Conservation (phyloP, 1,139 yeast species). For the Debaryomyces robertsiae region DNA sequence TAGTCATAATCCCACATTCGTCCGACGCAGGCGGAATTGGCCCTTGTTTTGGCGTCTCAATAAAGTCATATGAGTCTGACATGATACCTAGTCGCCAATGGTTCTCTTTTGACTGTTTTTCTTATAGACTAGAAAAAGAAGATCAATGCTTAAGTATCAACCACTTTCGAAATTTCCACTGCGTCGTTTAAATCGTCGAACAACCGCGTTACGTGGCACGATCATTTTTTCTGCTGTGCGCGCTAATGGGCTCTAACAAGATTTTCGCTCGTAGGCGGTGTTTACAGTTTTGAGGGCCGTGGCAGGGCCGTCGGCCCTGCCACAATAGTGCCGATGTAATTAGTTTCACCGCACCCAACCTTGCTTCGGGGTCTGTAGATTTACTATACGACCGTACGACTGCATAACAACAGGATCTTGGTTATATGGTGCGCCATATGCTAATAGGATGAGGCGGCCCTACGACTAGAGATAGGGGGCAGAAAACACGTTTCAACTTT, state of each 20-base stretch:
- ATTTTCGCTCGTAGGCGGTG: no score
- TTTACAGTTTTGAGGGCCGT: no score
- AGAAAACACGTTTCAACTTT: no score
- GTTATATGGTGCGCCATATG: no score
- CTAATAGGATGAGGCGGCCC: no score
- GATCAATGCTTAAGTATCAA: not conserved
- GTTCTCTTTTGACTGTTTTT: not conserved
- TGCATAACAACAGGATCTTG: no score
- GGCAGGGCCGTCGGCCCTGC: no score
- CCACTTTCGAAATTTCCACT: not conserved
- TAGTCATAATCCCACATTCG: constrained; percentile 62
- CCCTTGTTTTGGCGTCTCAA: constrained; percentile 60
- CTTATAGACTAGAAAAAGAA: not conserved
- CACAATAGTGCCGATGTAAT: no score
- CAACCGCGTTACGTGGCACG: constrained; percentile 6
- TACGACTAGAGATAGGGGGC: no score
- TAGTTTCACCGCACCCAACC: no score
- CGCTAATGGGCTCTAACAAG: not conserved
- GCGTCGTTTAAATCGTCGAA: constrained; percentile 5
- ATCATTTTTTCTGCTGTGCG: constrained; percentile 6
- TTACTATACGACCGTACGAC: no score
- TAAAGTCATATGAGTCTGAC: constrained; percentile 52
- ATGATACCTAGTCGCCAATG: constrained; percentile 18
- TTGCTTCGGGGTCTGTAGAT: no score
- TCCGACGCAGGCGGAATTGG: constrained; percentile 50